Evolutionary conservation across 2,329 filamentous ascomycete species (phyloP), one percentile per base, ranked within the genome.

Genomic region (Paracoccidioides lutzii): DNA sequence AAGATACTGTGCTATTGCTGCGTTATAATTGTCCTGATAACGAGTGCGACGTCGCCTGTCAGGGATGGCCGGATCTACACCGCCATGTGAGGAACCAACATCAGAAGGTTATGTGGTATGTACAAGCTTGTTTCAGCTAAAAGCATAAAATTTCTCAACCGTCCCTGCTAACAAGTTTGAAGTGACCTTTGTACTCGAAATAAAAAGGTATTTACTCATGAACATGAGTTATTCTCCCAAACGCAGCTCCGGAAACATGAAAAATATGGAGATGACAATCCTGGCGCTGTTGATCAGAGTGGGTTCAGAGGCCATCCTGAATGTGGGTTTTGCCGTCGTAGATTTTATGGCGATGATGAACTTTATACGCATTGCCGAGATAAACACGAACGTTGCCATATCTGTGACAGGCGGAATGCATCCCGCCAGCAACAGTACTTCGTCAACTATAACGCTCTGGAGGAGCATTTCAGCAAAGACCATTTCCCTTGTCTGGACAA

Each of bases 121-220:
- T 75, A 43, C 30, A 9, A 15, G 42, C 41, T 35, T 44, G 3
- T 37, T 48, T 4, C 37, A 8, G 14, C 6, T 53, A 5, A 10
- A 43, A 37, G 12, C 1, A 49, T 54, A 33, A 53, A 51, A 46
- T 50, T 2, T 14, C 15, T 48, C 30, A 4, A 35, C 28, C n/a
- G 41, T 37, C 41, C 5, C 22, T 37, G 3, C 44, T 60, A 32
- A 60, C 55, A 30, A 28, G 46, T 12, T 4, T 32, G 35, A 58
- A 79, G 87, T 71, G 89, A 95, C 69, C 77, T 95, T 9, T 96
- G 90, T 71, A 87, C 90, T 5, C 78, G 90, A 58, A 90, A 96
- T 75, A 98, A 98, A 73, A 96, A 95, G 67, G 90, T 96, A 38
- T 98, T 98, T 64, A 96, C 93, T 0, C 93, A 98, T 72, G 93